Evolutionary conservation across 352 stramenopile genomes (phyloP).

Genomic region (Globisporangium viniferum): DNA sequence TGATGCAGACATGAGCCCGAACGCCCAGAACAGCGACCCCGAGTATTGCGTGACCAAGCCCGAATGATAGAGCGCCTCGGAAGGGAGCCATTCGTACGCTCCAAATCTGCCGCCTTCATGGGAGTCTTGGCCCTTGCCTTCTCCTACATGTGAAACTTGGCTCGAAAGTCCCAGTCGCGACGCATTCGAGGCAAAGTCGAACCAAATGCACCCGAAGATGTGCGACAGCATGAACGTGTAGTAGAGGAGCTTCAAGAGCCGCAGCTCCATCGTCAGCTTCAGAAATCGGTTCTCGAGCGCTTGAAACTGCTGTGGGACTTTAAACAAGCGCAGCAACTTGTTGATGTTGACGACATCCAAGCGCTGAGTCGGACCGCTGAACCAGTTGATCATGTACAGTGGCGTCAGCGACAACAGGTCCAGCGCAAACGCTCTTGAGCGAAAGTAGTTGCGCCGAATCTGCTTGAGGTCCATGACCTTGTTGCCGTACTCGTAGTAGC

Average conservation of each 20-base stretch:
- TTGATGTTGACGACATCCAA: constrained; percentile 45
- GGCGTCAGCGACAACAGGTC: constrained; percentile 36
- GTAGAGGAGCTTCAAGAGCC: constrained; percentile 45
- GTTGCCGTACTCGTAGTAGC: constrained; percentile 48
- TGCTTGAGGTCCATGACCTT: constrained; percentile 37
- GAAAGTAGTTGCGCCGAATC: constrained; percentile 32
- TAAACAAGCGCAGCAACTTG: constrained; percentile 40
- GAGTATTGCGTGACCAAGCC: constrained; percentile 26
- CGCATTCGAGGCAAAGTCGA: constrained; percentile 38
- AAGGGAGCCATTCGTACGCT: constrained; percentile 27
- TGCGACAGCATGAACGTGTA: constrained; percentile 44
- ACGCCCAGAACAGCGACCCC: constrained; percentile 34
- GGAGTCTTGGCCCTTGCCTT: background rate
- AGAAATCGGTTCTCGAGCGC: constrained; percentile 40
- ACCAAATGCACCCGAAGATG: constrained; percentile 49
- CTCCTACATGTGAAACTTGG: background rate
- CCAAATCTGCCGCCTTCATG: constrained; percentile 21
- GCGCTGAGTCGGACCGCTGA: constrained; percentile 7
- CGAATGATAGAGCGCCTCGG: constrained; percentile 22
- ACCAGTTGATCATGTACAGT: constrained; percentile 37
- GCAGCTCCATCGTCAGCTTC: constrained; percentile 34
- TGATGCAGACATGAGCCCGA: constrained; percentile 39
- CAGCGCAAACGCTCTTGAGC: constrained; percentile 28
- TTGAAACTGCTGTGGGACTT: constrained; percentile 31
- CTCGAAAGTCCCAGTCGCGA: constrained; percentile 17